Evolutionary conservation across 2,329 filamentous ascomycete species (phyloP).

Genomic region (Aspergillus costaricaensis): DNA sequence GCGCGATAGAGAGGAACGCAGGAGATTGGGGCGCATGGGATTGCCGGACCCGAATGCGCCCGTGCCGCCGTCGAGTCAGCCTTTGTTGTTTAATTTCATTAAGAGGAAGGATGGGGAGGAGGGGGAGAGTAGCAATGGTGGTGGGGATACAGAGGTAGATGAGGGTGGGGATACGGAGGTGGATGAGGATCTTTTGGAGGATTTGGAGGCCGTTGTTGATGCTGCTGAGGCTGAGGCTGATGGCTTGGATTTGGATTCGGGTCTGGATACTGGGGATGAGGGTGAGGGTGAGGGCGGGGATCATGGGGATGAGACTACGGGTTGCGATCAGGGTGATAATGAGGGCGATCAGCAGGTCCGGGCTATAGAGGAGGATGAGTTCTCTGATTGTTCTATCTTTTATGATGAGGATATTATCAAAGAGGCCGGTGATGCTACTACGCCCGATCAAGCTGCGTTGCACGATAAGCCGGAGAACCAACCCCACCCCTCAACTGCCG

Average conservation of each 20-base stretch:
- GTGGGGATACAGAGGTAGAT: not conserved
- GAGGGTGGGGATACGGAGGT: conserved; percentile 19
- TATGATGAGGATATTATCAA: conserved; percentile 33
- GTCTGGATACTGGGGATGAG: not conserved
- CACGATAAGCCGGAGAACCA: not conserved
- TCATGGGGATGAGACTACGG: not conserved
- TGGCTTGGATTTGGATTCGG: not conserved
- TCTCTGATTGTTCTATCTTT: conserved; percentile 38
- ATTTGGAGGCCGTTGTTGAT: not conserved
- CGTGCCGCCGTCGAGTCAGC: conserved; percentile 39
- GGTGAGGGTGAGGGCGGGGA: conserved; percentile 13
- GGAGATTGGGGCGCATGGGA: conserved; percentile 23
- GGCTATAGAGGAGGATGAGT: conserved; percentile 31
- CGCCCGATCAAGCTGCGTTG: not conserved
- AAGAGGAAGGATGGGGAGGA: conserved; percentile 14
- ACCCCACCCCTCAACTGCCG: conserved; percentile 15
- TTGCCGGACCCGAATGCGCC: conserved; percentile 33
- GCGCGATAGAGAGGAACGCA: conserved; percentile 36
- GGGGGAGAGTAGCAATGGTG: too few species aligned
- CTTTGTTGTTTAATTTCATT: conserved; percentile 36
- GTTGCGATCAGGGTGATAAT: not conserved
- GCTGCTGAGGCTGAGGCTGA: not conserved
- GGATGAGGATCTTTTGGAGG: conserved; percentile 18
- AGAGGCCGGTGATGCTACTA: conserved; percentile 21
- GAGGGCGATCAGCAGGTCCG: not conserved